Conservation (phyloP, 1,284 basidiomycete species). For the Pseudozyma flocculosa region DNA sequence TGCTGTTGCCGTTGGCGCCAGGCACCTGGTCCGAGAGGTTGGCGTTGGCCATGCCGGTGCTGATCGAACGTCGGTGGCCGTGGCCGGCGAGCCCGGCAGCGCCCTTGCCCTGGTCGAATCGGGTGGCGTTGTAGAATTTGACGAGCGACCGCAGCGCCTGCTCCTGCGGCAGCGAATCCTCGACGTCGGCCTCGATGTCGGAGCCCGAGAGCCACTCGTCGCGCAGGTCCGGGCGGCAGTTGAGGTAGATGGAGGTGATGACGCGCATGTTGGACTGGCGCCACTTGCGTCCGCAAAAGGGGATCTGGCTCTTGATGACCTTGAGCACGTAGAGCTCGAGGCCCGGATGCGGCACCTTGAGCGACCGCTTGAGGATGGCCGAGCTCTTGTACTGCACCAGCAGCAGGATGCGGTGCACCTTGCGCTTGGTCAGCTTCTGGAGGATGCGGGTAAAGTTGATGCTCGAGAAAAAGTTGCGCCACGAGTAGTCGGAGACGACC, state of each 20-base stretch:
- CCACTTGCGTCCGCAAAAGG: slow-evolving; percentile 98
- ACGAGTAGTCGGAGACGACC: slow-evolving; percentile 88
- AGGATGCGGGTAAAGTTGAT: slow-evolving; percentile 98
- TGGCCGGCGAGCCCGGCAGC: slow-evolving; percentile 11
- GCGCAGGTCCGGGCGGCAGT: slow-evolving; percentile 90
- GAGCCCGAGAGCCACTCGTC: slow-evolving; percentile 96
- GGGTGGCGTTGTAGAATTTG: slow-evolving; percentile 71
- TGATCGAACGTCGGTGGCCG: slow-evolving; percentile 39
- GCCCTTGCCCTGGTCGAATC: slow-evolving; percentile 28
- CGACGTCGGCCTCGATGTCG: slow-evolving; percentile 86
- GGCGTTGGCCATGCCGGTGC: slow-evolving; percentile 10
- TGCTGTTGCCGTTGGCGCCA: slow-evolving; percentile 5
- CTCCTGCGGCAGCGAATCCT: slow-evolving; percentile 77
- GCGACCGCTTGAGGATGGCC: slow-evolving; percentile 78
- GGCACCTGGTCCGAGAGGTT: background rate
- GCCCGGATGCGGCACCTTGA: slow-evolving; percentile 90
- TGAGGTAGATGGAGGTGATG: slow-evolving; percentile 96
- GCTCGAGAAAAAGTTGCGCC: slow-evolving; percentile 97
- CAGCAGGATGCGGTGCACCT: slow-evolving; percentile 91
- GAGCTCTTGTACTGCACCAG: slow-evolving; percentile 98
- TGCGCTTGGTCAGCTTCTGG: slow-evolving; percentile 94
- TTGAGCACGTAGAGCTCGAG: slow-evolving; percentile 95
- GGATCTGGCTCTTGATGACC: slow-evolving; percentile 97
- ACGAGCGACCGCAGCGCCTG: slow-evolving; percentile 90
- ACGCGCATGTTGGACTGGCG: slow-evolving; percentile 99